Conservation (phyloP, 345 rosid genomes). For the Camelina hispida region DNA sequence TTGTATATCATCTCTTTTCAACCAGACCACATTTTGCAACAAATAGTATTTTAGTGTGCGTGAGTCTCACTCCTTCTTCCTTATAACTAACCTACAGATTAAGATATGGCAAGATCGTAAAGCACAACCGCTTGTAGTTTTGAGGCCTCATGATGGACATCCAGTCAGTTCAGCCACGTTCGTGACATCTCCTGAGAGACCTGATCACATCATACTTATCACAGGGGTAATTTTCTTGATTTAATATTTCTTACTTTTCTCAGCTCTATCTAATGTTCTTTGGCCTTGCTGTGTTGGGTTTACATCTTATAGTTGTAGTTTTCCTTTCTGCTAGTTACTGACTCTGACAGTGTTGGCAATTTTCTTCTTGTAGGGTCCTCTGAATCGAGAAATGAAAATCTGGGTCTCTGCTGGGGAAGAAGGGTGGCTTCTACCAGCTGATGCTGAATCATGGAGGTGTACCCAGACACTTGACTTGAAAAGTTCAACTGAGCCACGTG, state of each 20-base stretch:
- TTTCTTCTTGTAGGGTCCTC: conserved; percentile 63
- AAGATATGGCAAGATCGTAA: conserved; percentile 95
- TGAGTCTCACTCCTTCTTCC: conserved; percentile 16
- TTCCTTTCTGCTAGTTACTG: neutral
- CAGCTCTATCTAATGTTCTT: conserved; percentile 1
- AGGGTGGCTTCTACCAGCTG: conserved; percentile 78
- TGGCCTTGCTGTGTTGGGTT: conserved; percentile 16
- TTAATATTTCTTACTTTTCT: neutral
- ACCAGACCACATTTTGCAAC: conserved; percentile 9
- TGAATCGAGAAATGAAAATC: conserved; percentile 76
- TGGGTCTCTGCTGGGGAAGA: conserved; percentile 81
- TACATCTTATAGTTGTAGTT: neutral
- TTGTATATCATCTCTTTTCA: conserved; percentile 3
- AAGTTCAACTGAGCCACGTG: conserved; percentile 65
- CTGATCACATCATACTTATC: conserved; percentile 82
- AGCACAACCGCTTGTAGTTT: conserved; percentile 62
- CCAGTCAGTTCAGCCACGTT: conserved; percentile 78
- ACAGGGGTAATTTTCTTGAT: conserved; percentile 67
- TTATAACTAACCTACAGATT: conserved; percentile 53
- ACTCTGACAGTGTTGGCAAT: neutral
- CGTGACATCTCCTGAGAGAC: conserved; percentile 69
- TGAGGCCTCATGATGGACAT: conserved; percentile 86
- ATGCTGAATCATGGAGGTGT: conserved; percentile 74
- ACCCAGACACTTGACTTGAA: conserved; percentile 74
- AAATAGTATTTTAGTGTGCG: conserved; percentile 8